Evolutionary conservation across 2,329 filamentous ascomycete genomes (phyloP).

Genomic region (Claviceps sp.): DNA sequence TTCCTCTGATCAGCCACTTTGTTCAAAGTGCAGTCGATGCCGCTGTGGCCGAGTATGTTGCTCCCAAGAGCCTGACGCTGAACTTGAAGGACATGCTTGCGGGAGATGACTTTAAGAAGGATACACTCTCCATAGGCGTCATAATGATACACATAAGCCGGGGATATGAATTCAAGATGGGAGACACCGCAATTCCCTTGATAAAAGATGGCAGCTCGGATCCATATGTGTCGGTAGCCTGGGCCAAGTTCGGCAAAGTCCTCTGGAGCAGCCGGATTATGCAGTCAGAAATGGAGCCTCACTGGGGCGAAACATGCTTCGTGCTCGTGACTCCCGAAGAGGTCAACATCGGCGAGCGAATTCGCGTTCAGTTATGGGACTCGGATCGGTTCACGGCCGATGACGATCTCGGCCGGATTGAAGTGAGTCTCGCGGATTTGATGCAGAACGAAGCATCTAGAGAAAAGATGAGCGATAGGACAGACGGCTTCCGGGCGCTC

Average conservation of each 20-base stretch:
- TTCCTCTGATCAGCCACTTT: constrained; percentile 62
- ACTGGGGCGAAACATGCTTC: constrained; percentile 57
- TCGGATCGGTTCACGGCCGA: constrained; percentile 60
- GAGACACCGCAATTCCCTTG: constrained; percentile 49
- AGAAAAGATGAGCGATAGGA: constrained; percentile 47
- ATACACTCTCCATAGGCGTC: constrained; percentile 51
- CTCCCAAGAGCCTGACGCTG: constrained; percentile 60
- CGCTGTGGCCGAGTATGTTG: constrained; percentile 61
- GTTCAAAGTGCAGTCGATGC: constrained; percentile 64
- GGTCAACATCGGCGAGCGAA: constrained; percentile 55
- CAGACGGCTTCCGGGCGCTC: constrained; percentile 52
- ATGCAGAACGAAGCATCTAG: constrained; percentile 47
- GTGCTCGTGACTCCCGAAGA: constrained; percentile 59
- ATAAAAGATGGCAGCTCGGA: constrained; percentile 50
- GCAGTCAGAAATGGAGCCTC: constrained; percentile 49
- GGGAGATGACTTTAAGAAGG: constrained; percentile 68
- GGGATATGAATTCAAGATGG: constrained; percentile 58
- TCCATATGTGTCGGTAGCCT: constrained; percentile 58
- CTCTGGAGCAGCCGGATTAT: constrained; percentile 50
- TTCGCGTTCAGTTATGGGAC: constrained; percentile 63
- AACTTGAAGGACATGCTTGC: constrained; percentile 67
- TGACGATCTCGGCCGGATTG: constrained; percentile 61
- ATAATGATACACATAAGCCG: constrained; percentile 52
- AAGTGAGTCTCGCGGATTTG: constrained; percentile 51
- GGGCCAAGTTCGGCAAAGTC: constrained; percentile 64